Evolutionary conservation across 495 filamentous ascomycete species (phyloP).

Genomic region (Tuber aestivum): DNA sequence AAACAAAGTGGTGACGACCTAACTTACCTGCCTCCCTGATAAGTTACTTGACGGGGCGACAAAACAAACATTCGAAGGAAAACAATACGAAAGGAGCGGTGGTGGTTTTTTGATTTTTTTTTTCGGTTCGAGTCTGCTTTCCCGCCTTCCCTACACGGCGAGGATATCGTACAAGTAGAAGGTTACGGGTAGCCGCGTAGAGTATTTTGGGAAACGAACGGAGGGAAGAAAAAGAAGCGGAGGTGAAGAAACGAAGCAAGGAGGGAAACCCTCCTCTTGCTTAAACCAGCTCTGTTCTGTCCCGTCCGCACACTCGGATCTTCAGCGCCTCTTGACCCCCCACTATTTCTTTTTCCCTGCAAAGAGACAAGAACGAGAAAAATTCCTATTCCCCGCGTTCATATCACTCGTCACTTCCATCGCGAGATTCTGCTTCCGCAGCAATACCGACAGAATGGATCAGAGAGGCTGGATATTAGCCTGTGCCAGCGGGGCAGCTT

Average conservation of each 20-base stretch:
- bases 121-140: neutral
- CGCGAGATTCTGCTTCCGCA: neutral
- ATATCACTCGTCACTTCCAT: neutral
- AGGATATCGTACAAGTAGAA: neutral
- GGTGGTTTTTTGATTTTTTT: neutral
- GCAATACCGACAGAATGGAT: neutral
- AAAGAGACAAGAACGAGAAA: neutral
- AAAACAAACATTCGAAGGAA: neutral
- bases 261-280: neutral
- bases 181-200: neutral
- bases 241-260: neutral
- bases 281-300: neutral
- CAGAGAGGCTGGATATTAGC: constrained; percentile 80
- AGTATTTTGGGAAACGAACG: constrained; percentile 1
- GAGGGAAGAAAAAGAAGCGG: neutral
- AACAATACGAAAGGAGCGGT: neutral
- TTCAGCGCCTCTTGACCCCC: neutral
- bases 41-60: neutral
- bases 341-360: neutral
- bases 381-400: neutral
- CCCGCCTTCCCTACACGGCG: neutral
- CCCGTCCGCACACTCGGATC: neutral
- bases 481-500: constrained; percentile 68
- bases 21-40: neutral
- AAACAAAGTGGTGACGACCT: neutral